Base-by-base conservation (phyloP, 139 green algal genomes). In the Pseudopediastrum boryanum region DNA sequence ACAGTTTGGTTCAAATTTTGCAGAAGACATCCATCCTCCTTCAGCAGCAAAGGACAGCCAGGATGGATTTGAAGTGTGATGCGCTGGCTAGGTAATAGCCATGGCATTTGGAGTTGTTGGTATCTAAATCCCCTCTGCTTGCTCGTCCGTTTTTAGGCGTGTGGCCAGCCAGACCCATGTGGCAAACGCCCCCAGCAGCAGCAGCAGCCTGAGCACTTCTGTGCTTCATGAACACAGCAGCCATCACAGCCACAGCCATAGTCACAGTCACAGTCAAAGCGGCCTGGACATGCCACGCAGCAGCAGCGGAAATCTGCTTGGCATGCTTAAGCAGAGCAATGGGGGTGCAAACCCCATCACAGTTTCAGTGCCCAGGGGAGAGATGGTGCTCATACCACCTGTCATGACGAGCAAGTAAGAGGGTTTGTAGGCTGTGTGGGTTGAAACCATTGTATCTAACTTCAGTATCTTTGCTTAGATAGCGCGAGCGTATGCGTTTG, bases 121-220 rank as follows among this genome's bases (percentile, higher is more conserved):
- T 58, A 58, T 58, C 19, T 16, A 16, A 58, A 21, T 58, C 19
- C 19, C 58, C 25, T 10, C 58, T 67, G 16, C 10, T n/a, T 27
- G 58, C 19, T n/a, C 16, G 25, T 27, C 31, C 29, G 56, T 7
- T 21, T 31, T 25, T 46, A 81, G 74, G 74, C 74, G 74, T 9
- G 65, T 81, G 42, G 74, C 62, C 21, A 81, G 74, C 46, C 63
- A 71, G 44, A 67, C 61, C 4, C 74, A 81, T 5, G 62, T 81
- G 12, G 62, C 62, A 46, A 81, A 74, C 29, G 62, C 74, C 0
- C 54, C 62, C 35, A 81, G 62, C 74, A 81, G 74, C 74, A 72
- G 62, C 46, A 46, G 46, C 12, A 81, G 73, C 62, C 61, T 81
- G n/a, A 63, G n/a, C 7, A 13, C 54, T n/a, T n/a, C n/a, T n/a